Conservation (phyloP, 1,139 yeast genomes). For the Candida sp. region DNA sequence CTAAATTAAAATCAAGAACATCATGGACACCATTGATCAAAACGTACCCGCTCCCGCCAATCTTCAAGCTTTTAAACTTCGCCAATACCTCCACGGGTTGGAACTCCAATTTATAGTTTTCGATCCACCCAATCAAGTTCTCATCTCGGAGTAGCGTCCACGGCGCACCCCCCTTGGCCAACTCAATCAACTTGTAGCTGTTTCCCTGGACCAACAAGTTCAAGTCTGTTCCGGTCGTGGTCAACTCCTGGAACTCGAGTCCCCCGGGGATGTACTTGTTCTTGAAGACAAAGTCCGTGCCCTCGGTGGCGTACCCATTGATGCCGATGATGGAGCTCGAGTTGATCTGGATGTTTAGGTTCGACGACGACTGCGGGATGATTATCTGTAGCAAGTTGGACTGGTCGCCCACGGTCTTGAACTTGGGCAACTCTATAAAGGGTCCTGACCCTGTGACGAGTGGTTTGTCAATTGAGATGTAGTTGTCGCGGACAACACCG, state of each 20-base stretch:
- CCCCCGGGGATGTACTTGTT: not conserved
- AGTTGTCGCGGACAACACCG: not conserved
- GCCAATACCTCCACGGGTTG: conserved; percentile 18
- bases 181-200: conserved; percentile 27
- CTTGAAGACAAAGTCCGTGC: not conserved
- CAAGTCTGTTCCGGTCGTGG: conserved; percentile 22
- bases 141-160: conserved; percentile 42
- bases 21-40: conserved; percentile 38
- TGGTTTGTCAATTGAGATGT: conserved; percentile 12
- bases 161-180: conserved; percentile 2
- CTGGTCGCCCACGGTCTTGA: conserved; percentile 35
- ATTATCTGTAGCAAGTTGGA: conserved; percentile 35
- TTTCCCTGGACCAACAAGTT: conserved; percentile 37
- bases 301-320: conserved; percentile 32
- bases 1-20: conserved; percentile 32
- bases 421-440: conserved; percentile 40
- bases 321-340: conserved; percentile 30
- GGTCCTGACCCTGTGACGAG: conserved; percentile 42
- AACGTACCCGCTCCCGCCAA: conserved; percentile 40
- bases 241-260: conserved; percentile 27
- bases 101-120: conserved; percentile 23
- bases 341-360: conserved; percentile 27
- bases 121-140: conserved; percentile 48
- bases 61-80: conserved; percentile 22
- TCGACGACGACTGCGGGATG: conserved; percentile 35